Percentiles rank a stretch among this genome's conserved stretches.
phyloP scores from a whole-genome alignment of 192 early-diverging fungal species.

The Thamnidium elegans region DNA sequence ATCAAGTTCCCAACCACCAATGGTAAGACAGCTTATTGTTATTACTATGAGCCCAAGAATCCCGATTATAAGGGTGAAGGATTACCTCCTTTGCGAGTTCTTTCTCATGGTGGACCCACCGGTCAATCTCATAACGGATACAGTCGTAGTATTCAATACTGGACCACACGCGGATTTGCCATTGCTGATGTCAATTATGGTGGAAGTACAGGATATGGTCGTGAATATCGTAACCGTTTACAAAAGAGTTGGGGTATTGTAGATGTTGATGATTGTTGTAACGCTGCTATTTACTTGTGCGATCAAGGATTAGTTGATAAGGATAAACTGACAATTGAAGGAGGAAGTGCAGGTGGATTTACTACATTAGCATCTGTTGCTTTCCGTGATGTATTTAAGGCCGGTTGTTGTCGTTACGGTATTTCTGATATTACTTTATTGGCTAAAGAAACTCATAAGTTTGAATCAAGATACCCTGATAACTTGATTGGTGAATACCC shows the following conservation, averaged over 20 bases:
- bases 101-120: slow-evolving; percentile 76
- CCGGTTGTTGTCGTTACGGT: slow-evolving; percentile 67
- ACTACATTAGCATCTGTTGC: slow-evolving; percentile 63
- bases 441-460: slow-evolving; percentile 78
- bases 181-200: slow-evolving; percentile 78
- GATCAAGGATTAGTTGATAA: slow-evolving; percentile 55
- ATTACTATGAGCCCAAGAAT: slow-evolving; percentile 67
- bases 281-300: slow-evolving; percentile 62
- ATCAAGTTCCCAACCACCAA: slow-evolving; percentile 63
- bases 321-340: slow-evolving; percentile 61
- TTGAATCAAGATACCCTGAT: slow-evolving; percentile 64
- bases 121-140: slow-evolving; percentile 35
- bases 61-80: slow-evolving; percentile 49
- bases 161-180: slow-evolving; percentile 75
- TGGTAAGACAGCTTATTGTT: slow-evolving; percentile 43
- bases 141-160: slow-evolving; percentile 60
- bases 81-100: slow-evolving; percentile 65
- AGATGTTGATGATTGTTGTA: slow-evolving; percentile 76
- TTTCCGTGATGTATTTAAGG: slow-evolving; percentile 72
- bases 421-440: slow-evolving; percentile 67
- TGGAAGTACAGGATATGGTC: slow-evolving; percentile 72
- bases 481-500: slow-evolving; percentile 63
- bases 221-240: slow-evolving; percentile 70
- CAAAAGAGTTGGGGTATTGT: slow-evolving; percentile 70
- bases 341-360: slow-evolving; percentile 69